Base-by-base conservation (phyloP, 2,329 filamentous ascomycete genomes). In the Ascochyta rabiei region DNA sequence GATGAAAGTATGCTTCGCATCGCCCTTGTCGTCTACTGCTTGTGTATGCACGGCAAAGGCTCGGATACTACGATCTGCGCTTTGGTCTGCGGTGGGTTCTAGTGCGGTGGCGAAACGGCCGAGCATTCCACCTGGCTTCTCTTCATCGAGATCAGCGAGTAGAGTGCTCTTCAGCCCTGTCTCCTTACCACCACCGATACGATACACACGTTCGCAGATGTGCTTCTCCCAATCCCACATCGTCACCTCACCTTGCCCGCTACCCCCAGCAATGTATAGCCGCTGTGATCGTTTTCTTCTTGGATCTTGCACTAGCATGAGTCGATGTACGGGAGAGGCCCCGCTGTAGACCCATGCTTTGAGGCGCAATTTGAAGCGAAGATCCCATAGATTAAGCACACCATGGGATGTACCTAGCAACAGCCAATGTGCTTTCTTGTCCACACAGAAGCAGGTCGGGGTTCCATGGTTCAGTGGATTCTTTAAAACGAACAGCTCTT, bases 161-260 rank as follows among this genome's bases (percentile, higher is more conserved):
- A 93, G 89, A 71, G 66, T 75, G 78, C 53, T 89, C 83, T 75
- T 86, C 9, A 56, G 61, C 4, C 70, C 69, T 3, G 61, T 66
- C 23, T 73, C 69, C 56, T 68, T 73, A 33, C 64, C 63, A 12
- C 47, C 48, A 23, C 84, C 84, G 1, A 86, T 72, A 72, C 91
- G 87, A 72, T 96, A 96, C 1, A 97, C 88, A 72, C 98, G 93
- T 55, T 91, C 86, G 69, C 95, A 99, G 40, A 89, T 84, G 7
- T 87, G 86, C 76, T 93, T 96, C 71, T 98, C 93, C 15, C 98
- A 81, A 69, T 98, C 95, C 95, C 95, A 99, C 0, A 96, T 89
- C 0, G 91, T 96, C 28, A 99, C 86, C 71, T 99, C 95, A 15
- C 91, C 91, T 57, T 90, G 87, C 4, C 87, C 89, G 7, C 90